phyloP scores from a whole-genome alignment of 2,329 filamentous ascomycete genomes.

The Cladorrhinum sp. region DNA sequence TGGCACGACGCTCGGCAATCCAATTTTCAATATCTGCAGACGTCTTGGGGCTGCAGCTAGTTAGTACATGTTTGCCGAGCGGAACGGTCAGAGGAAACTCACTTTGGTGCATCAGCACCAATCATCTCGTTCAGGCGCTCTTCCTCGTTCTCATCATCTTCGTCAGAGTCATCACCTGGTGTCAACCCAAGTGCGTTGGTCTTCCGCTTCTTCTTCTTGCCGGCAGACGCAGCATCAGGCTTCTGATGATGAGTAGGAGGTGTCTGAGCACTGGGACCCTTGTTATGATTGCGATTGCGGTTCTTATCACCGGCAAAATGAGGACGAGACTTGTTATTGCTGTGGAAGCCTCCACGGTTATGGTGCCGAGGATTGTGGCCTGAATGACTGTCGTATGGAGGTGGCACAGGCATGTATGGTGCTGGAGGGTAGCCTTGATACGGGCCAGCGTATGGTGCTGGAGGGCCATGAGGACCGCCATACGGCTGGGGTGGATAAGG shows the following conservation, averaged over 20 bases:
- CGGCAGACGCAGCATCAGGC: conserved; percentile 48
- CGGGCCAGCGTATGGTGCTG: conserved; percentile 31
- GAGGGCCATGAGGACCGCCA: conserved; percentile 30
- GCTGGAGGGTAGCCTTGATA: conserved; percentile 40
- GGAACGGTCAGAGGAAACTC: conserved; percentile 32
- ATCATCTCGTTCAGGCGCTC: conserved; percentile 52
- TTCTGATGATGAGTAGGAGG: conserved; percentile 42
- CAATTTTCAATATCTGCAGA: conserved; percentile 70
- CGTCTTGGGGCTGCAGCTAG: conserved; percentile 38
- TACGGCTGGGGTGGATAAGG: conserved; percentile 39
- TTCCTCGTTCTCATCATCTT: conserved; percentile 70
- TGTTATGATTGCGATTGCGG: conserved; percentile 35
- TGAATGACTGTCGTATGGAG: conserved; percentile 32
- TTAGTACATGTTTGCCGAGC: conserved; percentile 12
- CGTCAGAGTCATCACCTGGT: conserved; percentile 62
- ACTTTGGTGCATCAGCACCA: conserved; percentile 55
- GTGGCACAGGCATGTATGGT: conserved; percentile 28
- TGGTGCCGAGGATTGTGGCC: conserved; percentile 36
- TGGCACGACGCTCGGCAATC: conserved; percentile 74
- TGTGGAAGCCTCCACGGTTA: conserved; percentile 40
- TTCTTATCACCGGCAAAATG: conserved; percentile 40
- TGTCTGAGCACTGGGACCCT: conserved; percentile 25
- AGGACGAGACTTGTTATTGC: conserved; percentile 33
- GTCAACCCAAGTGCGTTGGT: conserved; percentile 70
- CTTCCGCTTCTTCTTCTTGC: conserved; percentile 69